Evolutionary conservation across 2,329 filamentous ascomycete species (phyloP), one percentile per base, ranked within the genome.

Genomic region (Magnaporthiopsis rhizophila): DNA sequence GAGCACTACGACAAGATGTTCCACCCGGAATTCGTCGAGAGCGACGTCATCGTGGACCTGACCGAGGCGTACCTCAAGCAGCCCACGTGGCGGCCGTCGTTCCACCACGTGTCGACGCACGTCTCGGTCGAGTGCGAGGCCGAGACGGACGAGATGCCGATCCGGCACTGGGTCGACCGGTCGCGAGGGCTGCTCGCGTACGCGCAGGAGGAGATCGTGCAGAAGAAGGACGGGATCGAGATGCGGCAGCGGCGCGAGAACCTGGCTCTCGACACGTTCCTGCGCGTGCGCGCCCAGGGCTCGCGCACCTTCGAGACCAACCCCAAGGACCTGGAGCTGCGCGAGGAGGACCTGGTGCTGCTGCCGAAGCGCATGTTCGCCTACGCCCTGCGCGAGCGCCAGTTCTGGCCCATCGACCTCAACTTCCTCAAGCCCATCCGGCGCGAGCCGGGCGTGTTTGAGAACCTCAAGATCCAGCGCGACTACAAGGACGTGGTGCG

Each of bases 41-140:
- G 70, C 45, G 66, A 69, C 2, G 68, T 72, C 13, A 68, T 72
- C 56, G 65, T 72, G 7, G 70, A 72, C 61, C 70, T 71, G 62
- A 60, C 59, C 3, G 69, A 71, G 59, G 67, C 68, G 0, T 66
- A 67, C 32, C 65, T 67, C 53, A 53, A 53, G 45, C 45, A 53
- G 21, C 45, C 45, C 45, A 53, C 9, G 21, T 53, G 45, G 45
- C 45, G 45, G 21, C 45, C 45, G 7, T 21, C 8, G 3, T 53
- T 53, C 45, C 45, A 53, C 45, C 18, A 53, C 45, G 45, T 53
- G 18, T 53, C 45, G 45, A 53, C 6, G 4, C 45, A 53, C n/a
- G 45, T 53, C 21, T 53, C 45, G 45, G 45, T 53, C 45, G 45
- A 53, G 45, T 53, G 45, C 45, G 45, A 53, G 45, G n/a, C n/a